Evolutionary conservation across 192 early-diverging fungal genomes (phyloP), one percentile per base, ranked within the genome.

Genomic region (Bifiguratus adelaidae): DNA sequence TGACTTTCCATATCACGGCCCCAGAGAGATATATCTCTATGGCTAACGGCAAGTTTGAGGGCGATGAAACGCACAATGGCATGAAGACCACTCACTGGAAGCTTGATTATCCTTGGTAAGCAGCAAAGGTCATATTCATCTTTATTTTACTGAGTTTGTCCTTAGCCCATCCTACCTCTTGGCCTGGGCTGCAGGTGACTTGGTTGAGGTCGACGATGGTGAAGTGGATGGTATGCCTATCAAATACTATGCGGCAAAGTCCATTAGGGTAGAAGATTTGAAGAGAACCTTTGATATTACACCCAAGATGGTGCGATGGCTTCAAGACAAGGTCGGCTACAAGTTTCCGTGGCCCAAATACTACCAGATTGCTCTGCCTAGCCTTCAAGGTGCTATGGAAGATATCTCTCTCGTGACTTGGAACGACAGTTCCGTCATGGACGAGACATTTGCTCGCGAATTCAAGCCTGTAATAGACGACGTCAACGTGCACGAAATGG

Each of bases 401-500:
- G 68, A 76, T 55, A 76, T 76, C 25, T 60, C 55, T 23, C 53
- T 76, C 8, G 73, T 76, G 8, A 68, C 70, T 3, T 76, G 71
- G 68, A 50, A 30, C 16, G 58, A 64, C 20, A 46, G 30, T 1
- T 58, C 51, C 23, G 36, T 64, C 25, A 33, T 60, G 20, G 60
- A 76, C 43, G 65, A 67, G 35, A 63, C 41, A 0, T 37, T 34
- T 33, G 53, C 50, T 13, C 29, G 30, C 25, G 54, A 70, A 32
- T 16, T 48, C 22, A 53, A 58, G 56, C 24, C 58, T 3, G 13
- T 48, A 2, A 53, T 60, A 15, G 61, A 76, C 42, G 8, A 26
- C 19, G 52, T 57, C 32, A 73, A 76, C 45, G 56, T 76, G 7
- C 74, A 76, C 49, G 74, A 76, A 54, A 76, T 76, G 71, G 65